Conservation (phyloP, 2,329 filamentous ascomycete species). For the Plectosphaerella plurivora region DNA sequence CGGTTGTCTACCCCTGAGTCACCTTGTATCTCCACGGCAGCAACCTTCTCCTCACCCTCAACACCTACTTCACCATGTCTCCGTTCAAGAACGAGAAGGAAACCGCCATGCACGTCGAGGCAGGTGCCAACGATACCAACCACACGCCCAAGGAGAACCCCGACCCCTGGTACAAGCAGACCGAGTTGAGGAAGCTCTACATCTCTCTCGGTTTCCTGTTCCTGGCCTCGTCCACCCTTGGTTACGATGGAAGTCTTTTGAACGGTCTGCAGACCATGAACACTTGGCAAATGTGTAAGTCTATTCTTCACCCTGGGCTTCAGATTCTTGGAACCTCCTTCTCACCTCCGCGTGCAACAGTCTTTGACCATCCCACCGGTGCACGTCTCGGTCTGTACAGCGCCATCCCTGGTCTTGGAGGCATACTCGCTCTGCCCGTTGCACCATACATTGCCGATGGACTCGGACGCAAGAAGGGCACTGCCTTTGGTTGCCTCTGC, state of each 20-base stretch:
- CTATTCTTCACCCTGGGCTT: background rate
- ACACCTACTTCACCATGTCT: too few relatives aligned
- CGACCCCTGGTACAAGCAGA: constrained; percentile 22
- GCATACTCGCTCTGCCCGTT: constrained; percentile 40
- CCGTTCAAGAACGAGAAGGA: background rate
- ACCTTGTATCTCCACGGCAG: too few relatives aligned
- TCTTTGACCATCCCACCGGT: constrained; percentile 29
- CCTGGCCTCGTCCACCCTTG: constrained; percentile 26
- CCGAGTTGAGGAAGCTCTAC: constrained; percentile 24
- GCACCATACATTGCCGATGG: constrained; percentile 39
- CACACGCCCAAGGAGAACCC: background rate
- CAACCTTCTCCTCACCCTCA: too few relatives aligned
- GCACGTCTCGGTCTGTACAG: constrained; percentile 34
- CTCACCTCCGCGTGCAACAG: background rate
- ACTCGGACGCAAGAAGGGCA: constrained; percentile 38
- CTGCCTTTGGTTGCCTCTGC: constrained; percentile 40
- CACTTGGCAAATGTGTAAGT: constrained; percentile 34
- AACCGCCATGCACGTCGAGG: background rate
- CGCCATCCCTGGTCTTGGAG: constrained; percentile 43
- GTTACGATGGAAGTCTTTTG: constrained; percentile 40
- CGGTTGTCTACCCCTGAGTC: too few relatives aligned
- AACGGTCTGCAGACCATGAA: constrained; percentile 40
- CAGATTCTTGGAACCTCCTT: constrained; percentile 4
- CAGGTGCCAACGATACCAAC: background rate
- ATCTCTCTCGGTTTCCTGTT: constrained; percentile 25